Base-by-base conservation (phyloP, 2,329 filamentous ascomycete genomes). In the Alternaria sp. region DNA sequence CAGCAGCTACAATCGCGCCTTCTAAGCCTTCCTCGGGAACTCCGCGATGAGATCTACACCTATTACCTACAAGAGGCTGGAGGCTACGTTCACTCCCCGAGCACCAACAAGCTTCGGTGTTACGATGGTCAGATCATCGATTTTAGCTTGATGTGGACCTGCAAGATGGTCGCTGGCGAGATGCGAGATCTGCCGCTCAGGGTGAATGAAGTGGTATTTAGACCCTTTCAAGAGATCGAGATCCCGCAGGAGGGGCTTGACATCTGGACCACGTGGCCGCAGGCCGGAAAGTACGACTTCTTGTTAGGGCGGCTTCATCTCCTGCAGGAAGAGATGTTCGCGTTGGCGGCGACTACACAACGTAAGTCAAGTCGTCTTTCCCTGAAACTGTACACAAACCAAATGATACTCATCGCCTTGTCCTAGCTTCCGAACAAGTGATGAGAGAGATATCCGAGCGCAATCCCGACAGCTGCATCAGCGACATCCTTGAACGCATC, bases 161-260 rank as follows among this genome's bases (percentile, higher is more conserved):
- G 15, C n/a, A 40, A 40, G 9, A 6, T 40, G 9, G 8, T 40
- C 3, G 36, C 36, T 1, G 3, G 5, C n/a, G 36, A 17, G n/a
- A 40, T 40, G 36, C 15, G 15, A 36, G 32, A 36, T n/a, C 15
- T 36, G 15, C 32, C 32, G 2, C 32, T 36, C 7, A n/a, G 4
- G 7, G 32, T 36, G 7, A 36, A 36, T n/a, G 32, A 36, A 9
- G 32, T 36, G 32, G 15, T n/a, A 2, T 36, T 36, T 1, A 36
- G 2, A 2, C 32, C 32, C 4, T n/a, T 36, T n/a, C 32, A n/a
- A n/a, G 15, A n/a, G 4, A n/a, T n/a, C 15, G 3, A n/a, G 32
- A 3, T 1, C 0, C 2, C 15, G 7, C 4, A 1, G 0, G 32
- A 36, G 1, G 32, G 32, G 7, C 9, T 3, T 3, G 8, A 36